Evolutionary conservation across 225 moss, liverwort and hornwort genomes (phyloP).

Genomic region (Physcomitrium patens): DNA sequence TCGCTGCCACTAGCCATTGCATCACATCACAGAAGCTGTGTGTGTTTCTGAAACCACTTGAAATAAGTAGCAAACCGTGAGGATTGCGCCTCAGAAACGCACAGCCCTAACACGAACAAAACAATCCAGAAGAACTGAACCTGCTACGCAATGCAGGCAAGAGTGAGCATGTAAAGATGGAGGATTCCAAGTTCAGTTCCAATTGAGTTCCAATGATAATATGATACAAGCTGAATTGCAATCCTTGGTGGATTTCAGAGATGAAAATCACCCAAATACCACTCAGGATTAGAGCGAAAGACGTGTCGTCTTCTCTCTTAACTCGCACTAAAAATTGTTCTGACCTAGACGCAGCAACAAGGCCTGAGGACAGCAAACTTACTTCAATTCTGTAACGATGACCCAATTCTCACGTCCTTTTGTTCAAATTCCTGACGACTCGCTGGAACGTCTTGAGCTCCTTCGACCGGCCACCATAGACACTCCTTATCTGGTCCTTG

Average conservation of each 20-base stretch:
- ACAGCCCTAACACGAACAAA: not conserved
- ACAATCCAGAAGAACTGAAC: not conserved
- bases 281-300: not conserved
- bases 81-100: not conserved
- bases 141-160: not conserved
- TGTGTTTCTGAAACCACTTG: conserved; percentile 4
- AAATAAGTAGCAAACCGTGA: not conserved
- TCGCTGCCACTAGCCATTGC: not conserved
- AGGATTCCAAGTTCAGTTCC: conserved; percentile 11
- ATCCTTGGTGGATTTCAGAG: conserved; percentile 7
- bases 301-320: conserved; percentile 1
- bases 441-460: conserved; percentile 64
- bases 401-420: conserved; percentile 22
- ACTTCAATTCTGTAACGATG: conserved; percentile 35
- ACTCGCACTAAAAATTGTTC: not conserved
- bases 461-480: conserved; percentile 66
- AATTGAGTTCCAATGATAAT: conserved; percentile 28
- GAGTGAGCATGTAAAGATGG: not conserved
- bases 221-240: conserved; percentile 29
- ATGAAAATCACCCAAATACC: not conserved
- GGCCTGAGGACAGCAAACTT: conserved; percentile 22
- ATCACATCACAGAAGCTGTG: not conserved
- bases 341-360: conserved; percentile 1
- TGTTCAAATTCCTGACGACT: conserved; percentile 50
- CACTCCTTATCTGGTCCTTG: conserved; percentile 62